Evolutionary conservation across 2,329 filamentous ascomycete species (phyloP).

Genomic region (Xylariaceae sp.): DNA sequence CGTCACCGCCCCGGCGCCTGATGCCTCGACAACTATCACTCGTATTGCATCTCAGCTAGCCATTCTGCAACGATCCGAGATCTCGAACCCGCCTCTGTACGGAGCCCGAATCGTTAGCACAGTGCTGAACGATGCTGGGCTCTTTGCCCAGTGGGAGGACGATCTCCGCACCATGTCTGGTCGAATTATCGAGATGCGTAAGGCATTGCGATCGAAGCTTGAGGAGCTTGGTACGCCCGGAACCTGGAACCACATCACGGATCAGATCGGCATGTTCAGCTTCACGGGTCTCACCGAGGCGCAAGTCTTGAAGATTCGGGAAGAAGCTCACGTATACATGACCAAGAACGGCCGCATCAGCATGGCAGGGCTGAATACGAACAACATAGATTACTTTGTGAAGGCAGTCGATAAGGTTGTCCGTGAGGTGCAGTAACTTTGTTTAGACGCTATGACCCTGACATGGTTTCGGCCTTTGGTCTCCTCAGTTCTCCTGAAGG

Average conservation of each 20-base stretch:
- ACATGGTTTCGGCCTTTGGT: conserved; percentile 4
- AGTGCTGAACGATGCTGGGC: conserved; percentile 73
- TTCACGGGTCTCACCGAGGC: conserved; percentile 76
- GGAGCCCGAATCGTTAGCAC: conserved; percentile 83
- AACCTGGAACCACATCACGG: conserved; percentile 93
- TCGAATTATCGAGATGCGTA: conserved; percentile 89
- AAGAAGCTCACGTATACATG: conserved; percentile 77
- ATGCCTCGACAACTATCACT: conserved; percentile 56
- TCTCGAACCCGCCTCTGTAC: conserved; percentile 93
- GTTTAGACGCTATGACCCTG: conserved; percentile 5
- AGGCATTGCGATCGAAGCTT: conserved; percentile 69
- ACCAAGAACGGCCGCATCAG: conserved; percentile 98
- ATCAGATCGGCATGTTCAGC: conserved; percentile 99
- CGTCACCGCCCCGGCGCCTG: conserved; percentile 67
- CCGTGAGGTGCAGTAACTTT: conserved; percentile 40
- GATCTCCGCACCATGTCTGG: conserved; percentile 93
- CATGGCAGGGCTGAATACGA: conserved; percentile 94
- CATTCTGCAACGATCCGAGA: conserved; percentile 93
- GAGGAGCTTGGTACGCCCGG: conserved; percentile 84
- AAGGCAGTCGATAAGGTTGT: conserved; percentile 85
- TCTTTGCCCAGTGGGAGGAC: conserved; percentile 89
- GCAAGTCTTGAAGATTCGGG: conserved; percentile 67
- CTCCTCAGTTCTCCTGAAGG: conserved; percentile 8
- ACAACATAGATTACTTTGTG: conserved; percentile 91
- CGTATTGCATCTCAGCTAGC: conserved; percentile 84